Base-by-base conservation (phyloP, 2,329 filamentous ascomycete species). In the Colletotrichum magnum region DNA sequence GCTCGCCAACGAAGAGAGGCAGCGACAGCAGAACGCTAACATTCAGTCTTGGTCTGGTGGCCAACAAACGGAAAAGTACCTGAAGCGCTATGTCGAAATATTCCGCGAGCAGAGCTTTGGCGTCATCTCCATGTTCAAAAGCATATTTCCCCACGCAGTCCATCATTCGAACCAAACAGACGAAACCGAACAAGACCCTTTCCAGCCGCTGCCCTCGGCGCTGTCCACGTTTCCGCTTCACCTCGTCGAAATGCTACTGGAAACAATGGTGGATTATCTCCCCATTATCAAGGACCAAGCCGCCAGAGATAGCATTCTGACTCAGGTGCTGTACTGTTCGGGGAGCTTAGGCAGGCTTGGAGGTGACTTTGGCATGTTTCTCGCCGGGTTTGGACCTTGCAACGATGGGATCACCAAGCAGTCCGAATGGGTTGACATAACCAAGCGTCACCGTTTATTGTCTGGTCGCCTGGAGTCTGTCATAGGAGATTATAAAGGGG, bases 41-140 rank as follows among this genome's bases (percentile, higher is more conserved):
- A 77, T 78, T 24, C 79, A 79, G 48, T 77, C 80, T 43, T 92
- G 87, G 88, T 89, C 87, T 2, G 89, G 89, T 1, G 95, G 95
- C 0, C 94, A 97, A 76, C 96, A 98, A 79, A 98, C 95, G 1
- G 96, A 98, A 79, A 89, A 94, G 59, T 99, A 94, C 75, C 83
- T 99, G 51, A 99, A 98, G 80, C 89, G 95, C 56, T 99, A 97
- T 80, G 93, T 99, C 75, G 96, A 99, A 78, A 94, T 99, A 32
- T 98, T 98, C 79, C 92, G 96, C 60, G 96, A 99, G 80, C 96
- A 99, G 80, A 97, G 94, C 77, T 99, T 99, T 79, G 93, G 92
- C 51, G 97, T 98, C 69, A 90, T 98, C 32, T 97, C 94, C 68
- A 94, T 98, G 87, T 98, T 97, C 80, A 93, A 92, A 75, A 96